A percentile compares a stretch with the other conserved stretches of the same genome.
Evolutionary conservation across 176 grass and related monocot species (phyloP).

Genomic region (barley (Hordeum vulgare)): MorexV3_pseudomolecules_assembly NC_058524.1:547230752-547231251

Average conservation of each 20-base stretch:
- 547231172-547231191: slow-evolving; percentile 9
- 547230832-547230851: no score
- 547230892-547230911: no score
- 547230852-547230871: no score
- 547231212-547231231: slow-evolving; percentile 72
- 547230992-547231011: not conserved
- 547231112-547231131: not conserved
- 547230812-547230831: no score
- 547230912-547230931: no score
- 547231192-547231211: slow-evolving; percentile 37
- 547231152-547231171: slow-evolving; percentile 7
- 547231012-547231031: not conserved
- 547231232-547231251: slow-evolving; percentile 77
- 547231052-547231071: slow-evolving; percentile 34
- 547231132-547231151: slow-evolving; percentile 44
- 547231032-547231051: not conserved
- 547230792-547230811: no score
- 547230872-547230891: no score
- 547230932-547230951: no score
- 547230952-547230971: no score
- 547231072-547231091: not conserved
- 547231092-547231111: not conserved
- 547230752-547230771: no score
- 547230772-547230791: no score
- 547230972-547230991: no score